These are phyloP conservation scores for Rhodotorula graminis DNA, from an alignment of 768 basidiomycete species.

Conservation along the genomic window DNA sequence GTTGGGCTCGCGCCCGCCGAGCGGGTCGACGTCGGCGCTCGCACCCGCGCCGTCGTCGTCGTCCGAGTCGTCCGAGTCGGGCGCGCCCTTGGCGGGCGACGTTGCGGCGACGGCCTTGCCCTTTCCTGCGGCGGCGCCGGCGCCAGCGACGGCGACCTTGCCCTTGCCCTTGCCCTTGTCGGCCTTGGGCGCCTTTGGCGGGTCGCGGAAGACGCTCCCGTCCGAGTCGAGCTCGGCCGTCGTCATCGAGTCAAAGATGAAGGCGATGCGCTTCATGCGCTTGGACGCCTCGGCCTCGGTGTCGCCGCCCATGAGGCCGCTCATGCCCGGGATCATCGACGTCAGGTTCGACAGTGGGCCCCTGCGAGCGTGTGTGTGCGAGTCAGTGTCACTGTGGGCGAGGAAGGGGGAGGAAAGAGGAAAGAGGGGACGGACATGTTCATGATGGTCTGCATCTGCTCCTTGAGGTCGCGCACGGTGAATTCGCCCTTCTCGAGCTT, in stretches of 20 bases:
- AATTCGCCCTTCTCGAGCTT: slow-evolving; percentile 96
- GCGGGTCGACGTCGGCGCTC: slow-evolving; percentile 42
- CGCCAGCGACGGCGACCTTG: neutral
- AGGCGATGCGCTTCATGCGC: slow-evolving; percentile 96
- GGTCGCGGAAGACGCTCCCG: slow-evolving; percentile 69
- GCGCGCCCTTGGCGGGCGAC: neutral
- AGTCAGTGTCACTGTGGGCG: too few relatives aligned
- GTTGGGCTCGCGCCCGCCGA: slow-evolving; percentile 60
- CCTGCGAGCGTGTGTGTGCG: slow-evolving; percentile 52
- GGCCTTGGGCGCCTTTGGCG: neutral
- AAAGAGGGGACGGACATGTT: slow-evolving; percentile 65
- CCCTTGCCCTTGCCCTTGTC: slow-evolving; percentile 19
- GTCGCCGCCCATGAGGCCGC: slow-evolving; percentile 77
- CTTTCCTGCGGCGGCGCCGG: too few relatives aligned
- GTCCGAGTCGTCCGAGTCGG: slow-evolving; percentile 48
- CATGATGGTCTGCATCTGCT: slow-evolving; percentile 96
- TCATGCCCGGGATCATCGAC: slow-evolving; percentile 96
- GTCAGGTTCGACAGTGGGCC: slow-evolving; percentile 98
- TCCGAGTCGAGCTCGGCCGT: slow-evolving; percentile 89
- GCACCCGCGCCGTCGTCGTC: neutral
- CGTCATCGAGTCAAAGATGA: slow-evolving; percentile 98
- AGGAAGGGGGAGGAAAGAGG: neutral
- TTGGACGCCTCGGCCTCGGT: slow-evolving; percentile 79
- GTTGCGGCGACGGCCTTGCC: too few relatives aligned
- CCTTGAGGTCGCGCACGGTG: slow-evolving; percentile 93